Evolutionary conservation across 83 land plant species (phyloP).

Genomic region (Thuja plicata): DNA sequence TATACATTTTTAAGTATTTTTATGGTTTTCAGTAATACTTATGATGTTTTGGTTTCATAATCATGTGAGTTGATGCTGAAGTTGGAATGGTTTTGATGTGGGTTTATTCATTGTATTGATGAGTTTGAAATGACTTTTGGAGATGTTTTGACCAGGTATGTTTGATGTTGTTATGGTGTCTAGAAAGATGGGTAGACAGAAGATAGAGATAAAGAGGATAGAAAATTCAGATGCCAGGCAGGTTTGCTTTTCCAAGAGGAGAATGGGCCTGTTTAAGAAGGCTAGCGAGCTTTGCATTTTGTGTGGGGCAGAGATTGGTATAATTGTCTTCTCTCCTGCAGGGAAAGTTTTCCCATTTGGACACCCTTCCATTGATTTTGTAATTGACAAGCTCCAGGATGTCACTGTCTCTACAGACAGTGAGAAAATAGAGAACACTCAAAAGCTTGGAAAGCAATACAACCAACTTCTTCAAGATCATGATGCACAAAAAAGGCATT

Average conservation of each 20-base stretch:
- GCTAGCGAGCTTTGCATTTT: conserved; percentile 44
- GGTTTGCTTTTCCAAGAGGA: conserved; percentile 6
- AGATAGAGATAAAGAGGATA: conserved; percentile 13
- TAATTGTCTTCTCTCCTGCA: conserved; percentile 41
- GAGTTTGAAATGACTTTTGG: not conserved
- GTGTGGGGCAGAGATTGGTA: conserved; percentile 36
- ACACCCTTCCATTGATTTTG: conserved; percentile 32
- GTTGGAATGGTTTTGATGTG: not conserved
- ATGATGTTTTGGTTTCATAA: not conserved
- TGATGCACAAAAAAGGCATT: conserved; percentile 4
- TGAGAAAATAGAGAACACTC: not conserved
- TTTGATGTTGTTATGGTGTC: not conserved
- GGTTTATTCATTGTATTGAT: not conserved
- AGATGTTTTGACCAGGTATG: not conserved
- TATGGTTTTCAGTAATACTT: not conserved
- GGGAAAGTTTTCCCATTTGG: conserved; percentile 45
- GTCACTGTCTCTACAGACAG: not conserved
- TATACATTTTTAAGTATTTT: not conserved
- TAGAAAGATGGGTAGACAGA: conserved; percentile 8
- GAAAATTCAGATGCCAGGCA: not conserved
- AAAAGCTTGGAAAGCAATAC: not conserved
- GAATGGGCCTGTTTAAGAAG: conserved; percentile 30
- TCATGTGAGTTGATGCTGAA: not conserved
- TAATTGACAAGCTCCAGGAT: conserved; percentile 24
- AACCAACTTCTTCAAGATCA: not conserved